Evolutionary conservation across 495 filamentous ascomycete species (phyloP), one percentile per base, ranked within the genome.

Genomic region (Hyphodiscus hymeniophilus): DNA sequence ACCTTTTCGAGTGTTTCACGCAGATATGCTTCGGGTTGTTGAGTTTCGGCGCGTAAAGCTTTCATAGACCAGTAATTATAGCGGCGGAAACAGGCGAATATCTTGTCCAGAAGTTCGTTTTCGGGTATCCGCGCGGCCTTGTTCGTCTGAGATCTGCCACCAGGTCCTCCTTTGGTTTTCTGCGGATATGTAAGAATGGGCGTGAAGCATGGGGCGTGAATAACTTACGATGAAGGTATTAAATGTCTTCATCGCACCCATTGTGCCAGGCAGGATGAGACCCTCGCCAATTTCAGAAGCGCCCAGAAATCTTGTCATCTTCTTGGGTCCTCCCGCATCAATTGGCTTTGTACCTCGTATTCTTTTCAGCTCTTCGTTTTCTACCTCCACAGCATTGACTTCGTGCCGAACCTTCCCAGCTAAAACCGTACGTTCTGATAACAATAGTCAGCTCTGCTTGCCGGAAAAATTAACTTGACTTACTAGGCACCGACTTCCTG

Each of bases 31-130:
- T 98, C 92, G 0, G 92, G 92, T 68, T 98, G 92, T 42, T 77
- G 70, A 26, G 90, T 73, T 51, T 69, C 64, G 17, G 73, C 68
- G 50, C 85, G 84, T 54, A 98, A 76, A 0, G 78, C 76, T 57
- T 85, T 89, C 70, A 97, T 83, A 15, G 84, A 76, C 91, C 91
- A 97, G 65, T 89, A 96, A 44, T 77, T 77, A 71, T 84, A 94
- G 42, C 80, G 65, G 26, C 80, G 75, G 77, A 97, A 98, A 59
- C 80, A 85, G 13, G 70, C 62, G 69, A 87, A 89, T 48, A 98
- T 80, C 34, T 69, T 69, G 62, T 96, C 88, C 66, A 94, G 65
- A 31, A 98, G 80, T 61, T 89, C 82, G 69, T 86, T 84, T 61
- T 84, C 78, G 6, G 87, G 80, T 70, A 96, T 87, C 61, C 92